Conservation (phyloP, 768 basidiomycete species). For the Mycena alexandri region DNA sequence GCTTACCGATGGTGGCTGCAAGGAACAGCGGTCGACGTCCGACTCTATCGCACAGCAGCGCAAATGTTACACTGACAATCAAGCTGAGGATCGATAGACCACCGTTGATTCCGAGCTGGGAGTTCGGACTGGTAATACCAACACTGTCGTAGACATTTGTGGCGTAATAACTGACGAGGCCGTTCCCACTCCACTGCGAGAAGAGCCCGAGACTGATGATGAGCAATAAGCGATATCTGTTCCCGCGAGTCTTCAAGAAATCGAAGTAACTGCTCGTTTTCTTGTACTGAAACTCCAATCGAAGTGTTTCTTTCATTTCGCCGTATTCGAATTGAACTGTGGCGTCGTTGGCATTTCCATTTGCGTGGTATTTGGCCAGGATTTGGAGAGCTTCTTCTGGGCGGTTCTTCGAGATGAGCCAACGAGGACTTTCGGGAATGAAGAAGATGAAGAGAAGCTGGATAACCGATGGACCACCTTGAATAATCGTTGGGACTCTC, state of each 20-base stretch:
- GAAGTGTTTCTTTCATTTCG: no score
- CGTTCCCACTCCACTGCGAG: conserved; percentile 71
- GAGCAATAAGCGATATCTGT: no score
- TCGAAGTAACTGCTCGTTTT: no score
- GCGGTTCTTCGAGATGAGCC: conserved; percentile 56
- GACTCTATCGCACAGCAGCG: conserved; percentile 61
- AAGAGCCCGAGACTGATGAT: conserved; percentile 71
- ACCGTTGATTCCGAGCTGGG: conserved; percentile 67
- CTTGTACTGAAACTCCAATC: no score
- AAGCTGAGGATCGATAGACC: conserved; percentile 69
- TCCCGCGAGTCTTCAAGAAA: no score
- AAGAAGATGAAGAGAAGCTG: conserved; percentile 73
- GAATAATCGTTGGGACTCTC: no score
- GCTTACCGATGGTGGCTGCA: conserved; percentile 57
- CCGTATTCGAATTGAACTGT: no score
- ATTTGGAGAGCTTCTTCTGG: no score
- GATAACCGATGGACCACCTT: conserved; percentile 67
- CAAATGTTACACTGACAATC: conserved; percentile 62
- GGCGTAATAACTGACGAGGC: conserved; percentile 53
- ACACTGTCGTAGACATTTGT: no score
- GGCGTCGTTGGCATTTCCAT: no score
- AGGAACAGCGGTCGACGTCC: conserved; percentile 67
- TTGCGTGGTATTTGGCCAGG: no score
- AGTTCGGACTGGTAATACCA: no score
- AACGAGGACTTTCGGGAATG: conserved; percentile 82